Base-by-base conservation (phyloP, 345 rosid species). In the Kandelia obovata region DNA sequence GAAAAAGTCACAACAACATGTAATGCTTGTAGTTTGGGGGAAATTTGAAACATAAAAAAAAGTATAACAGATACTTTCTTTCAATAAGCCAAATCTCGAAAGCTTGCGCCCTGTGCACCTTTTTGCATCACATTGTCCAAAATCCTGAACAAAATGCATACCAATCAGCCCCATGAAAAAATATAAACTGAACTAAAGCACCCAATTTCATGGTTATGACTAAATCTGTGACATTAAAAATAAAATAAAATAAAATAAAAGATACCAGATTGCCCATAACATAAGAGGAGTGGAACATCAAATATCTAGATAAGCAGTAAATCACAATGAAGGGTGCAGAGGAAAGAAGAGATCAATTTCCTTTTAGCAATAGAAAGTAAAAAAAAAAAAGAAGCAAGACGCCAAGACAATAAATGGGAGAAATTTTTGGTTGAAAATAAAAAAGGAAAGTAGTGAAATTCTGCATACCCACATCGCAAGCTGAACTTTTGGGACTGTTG, bases 71-170 rank as follows among this genome's bases (percentile, higher is more conserved):
- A 90, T 75, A 89, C 97, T 86, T 89, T 79, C 99, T 86, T 90
- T 95, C 83, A 95, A 77, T 75, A 92, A 76, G 77, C 85, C 75
- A 75, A 92, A 95, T 90, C 99, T 88, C 56, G 91, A 72, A 71
- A 92, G 96, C 70, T 95, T 92, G 64, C 99, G 96, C 64, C 99
- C 97, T 0, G 99, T 95, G 81, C 99, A 95, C 84, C 89, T 83
- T 83, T 92, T 95, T 27, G 96, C 89, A 83, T 90, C 97, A 77
- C 99, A 90, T 67, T 96, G 98, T 65, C 97, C 94, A 78, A 96
- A 92, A 78, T 96, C 98, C 94, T 92, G 82, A 77, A 65, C 56
- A 73, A 76, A 75, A 20, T 23, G 64, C 8, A 19, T 17, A 62
- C 79, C 58, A 49, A 51, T 65, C 26, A 67, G 6, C 20, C 7